phyloP scores from a whole-genome alignment of 2,329 filamentous ascomycete species.

The Phoma herbarum region DNA sequence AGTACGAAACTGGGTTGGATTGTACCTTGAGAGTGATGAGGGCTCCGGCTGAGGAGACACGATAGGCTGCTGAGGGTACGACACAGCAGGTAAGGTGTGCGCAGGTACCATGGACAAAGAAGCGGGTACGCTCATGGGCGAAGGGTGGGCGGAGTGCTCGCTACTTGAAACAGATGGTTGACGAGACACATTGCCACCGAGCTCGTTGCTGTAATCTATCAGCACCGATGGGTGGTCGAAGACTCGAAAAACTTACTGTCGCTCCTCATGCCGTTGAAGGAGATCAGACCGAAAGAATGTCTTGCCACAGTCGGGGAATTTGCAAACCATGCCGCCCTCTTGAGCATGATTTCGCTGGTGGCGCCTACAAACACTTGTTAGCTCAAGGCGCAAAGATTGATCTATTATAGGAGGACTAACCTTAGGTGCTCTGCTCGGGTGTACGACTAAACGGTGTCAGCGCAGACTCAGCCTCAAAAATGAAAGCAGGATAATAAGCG shows the following conservation, averaged over 20 bases:
- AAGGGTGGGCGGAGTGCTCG: conserved; percentile 34
- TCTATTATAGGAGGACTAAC: conserved; percentile 35
- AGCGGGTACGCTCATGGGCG: conserved; percentile 27
- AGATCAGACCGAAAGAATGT: conserved; percentile 57
- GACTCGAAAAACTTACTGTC: conserved; percentile 51
- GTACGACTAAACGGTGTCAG: conserved; percentile 54
- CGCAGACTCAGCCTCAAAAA: background rate
- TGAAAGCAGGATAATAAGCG: background rate
- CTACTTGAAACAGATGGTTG: conserved; percentile 37
- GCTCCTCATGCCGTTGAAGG: conserved; percentile 55
- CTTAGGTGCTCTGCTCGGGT: conserved; percentile 59
- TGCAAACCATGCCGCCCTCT: conserved; percentile 53
- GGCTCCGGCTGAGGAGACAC: conserved; percentile 39
- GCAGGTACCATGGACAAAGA: conserved; percentile 25
- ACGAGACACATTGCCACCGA: conserved; percentile 35
- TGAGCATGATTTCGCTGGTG: conserved; percentile 59
- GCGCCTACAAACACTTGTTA: conserved; percentile 44
- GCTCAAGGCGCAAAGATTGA: background rate
- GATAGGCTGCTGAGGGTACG: conserved; percentile 31
- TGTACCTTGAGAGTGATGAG: conserved; percentile 49
- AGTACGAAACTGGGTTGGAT: conserved; percentile 49
- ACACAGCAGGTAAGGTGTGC: conserved; percentile 26
- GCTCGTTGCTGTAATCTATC: conserved; percentile 39
- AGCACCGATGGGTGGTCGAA: conserved; percentile 6
- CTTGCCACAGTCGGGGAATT: conserved; percentile 53